These are phyloP conservation scores for Aspergillus avenaceus DNA, from an alignment of 495 filamentous ascomycete species.

Conservation along the genomic window DNA sequence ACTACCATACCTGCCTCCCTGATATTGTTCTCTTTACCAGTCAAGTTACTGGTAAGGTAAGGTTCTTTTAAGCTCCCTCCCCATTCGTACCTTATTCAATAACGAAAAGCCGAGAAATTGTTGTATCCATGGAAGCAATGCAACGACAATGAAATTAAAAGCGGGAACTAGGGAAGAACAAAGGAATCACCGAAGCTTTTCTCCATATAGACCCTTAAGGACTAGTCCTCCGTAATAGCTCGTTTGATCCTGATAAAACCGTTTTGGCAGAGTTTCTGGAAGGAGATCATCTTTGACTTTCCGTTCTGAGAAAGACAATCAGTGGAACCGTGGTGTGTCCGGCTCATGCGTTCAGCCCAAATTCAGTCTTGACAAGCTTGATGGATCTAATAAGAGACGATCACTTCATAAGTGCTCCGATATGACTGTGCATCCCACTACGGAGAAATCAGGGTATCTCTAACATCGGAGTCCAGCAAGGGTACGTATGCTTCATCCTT, in stretches of 20 bases:
- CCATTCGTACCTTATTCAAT: background rate
- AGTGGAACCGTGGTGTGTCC: conserved; percentile 21
- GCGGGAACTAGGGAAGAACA: background rate
- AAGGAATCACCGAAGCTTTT: background rate
- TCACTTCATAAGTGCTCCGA: background rate
- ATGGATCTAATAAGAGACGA: conserved; percentile 9
- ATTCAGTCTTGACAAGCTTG: conserved; percentile 6
- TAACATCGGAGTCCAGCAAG: background rate
- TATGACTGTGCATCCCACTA: background rate
- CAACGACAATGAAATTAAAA: background rate
- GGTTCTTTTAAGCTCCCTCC: background rate
- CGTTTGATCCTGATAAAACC: conserved; percentile 1
- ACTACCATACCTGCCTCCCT: background rate
- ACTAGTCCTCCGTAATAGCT: background rate
- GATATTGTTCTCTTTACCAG: background rate
- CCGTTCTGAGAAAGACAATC: conserved; percentile 22
- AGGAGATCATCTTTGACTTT: conserved; percentile 21
- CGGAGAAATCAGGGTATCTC: background rate
- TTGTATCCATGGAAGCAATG: background rate
- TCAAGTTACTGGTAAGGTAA: background rate
- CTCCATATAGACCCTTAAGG: background rate
- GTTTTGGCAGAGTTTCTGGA: conserved; percentile 13
- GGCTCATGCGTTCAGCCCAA: conserved; percentile 2
- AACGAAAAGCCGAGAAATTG: background rate
- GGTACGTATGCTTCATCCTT: background rate